phyloP scores from a whole-genome alignment of 192 early-diverging fungal species.

The Mortierella alpina region DNA sequence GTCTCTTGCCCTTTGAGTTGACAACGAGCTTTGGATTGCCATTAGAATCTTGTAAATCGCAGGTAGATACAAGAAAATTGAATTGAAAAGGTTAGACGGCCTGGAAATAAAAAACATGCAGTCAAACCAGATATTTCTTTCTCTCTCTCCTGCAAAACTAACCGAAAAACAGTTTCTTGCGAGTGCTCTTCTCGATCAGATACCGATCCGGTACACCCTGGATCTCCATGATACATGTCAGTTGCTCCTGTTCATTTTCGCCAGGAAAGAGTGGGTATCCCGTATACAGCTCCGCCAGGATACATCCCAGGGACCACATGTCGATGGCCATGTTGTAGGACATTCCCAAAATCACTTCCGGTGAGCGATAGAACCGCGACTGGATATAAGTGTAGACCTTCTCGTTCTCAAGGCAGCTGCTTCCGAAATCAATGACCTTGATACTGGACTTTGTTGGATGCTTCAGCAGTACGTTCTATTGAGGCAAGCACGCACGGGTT shows the following conservation, averaged over 20 bases:
- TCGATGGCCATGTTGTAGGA: constrained; percentile 93
- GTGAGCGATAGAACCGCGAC: constrained; percentile 94
- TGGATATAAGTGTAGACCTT: constrained; percentile 99
- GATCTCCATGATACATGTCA: constrained; percentile 95
- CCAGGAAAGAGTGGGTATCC: constrained; percentile 98
- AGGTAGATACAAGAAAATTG: constrained; percentile 14
- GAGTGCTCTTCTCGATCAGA: constrained; percentile 80
- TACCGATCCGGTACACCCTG: constrained; percentile 81
- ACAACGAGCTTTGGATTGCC: constrained; percentile 69
- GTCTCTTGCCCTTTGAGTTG: constrained; percentile 91
- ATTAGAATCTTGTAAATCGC: constrained; percentile 55
- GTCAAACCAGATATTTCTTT: too few species aligned
- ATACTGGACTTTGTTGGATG: constrained; percentile 79
- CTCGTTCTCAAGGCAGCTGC: constrained; percentile 92
- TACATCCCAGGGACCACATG: constrained; percentile 98
- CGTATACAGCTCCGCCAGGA: constrained; percentile 90
- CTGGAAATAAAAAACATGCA: too few species aligned
- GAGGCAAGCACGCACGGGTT: too few species aligned
- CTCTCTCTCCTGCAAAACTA: constrained; percentile 18
- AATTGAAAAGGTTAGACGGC: too few species aligned
- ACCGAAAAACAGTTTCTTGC: constrained; percentile 92
- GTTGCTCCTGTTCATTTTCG: constrained; percentile 97
- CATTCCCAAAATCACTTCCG: constrained; percentile 94
- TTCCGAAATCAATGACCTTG: constrained; percentile 99
- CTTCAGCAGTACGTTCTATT: constrained; percentile 82